Evolutionary conservation across 306 rosid genomes (phyloP).

Genomic region (Quercus wislizeni): DNA sequence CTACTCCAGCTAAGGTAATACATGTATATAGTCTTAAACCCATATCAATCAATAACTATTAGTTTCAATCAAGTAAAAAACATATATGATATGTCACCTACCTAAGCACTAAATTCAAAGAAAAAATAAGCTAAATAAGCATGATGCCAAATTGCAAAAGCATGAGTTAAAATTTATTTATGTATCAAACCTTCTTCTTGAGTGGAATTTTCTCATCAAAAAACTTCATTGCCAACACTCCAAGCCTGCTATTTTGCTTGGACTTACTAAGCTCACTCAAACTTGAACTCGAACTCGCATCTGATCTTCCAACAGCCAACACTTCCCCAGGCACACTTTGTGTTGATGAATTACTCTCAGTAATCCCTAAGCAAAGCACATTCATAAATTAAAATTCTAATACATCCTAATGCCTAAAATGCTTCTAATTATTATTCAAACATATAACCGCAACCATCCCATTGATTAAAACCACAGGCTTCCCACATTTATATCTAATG

Average conservation of each 20-base stretch:
- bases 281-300: constrained; percentile 22
- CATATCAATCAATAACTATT: neutral
- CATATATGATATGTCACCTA: neutral
- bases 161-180: neutral
- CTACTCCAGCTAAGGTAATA: neutral
- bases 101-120: neutral
- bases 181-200: constrained; percentile 64
- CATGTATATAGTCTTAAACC: neutral
- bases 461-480: neutral
- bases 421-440: neutral
- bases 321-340: constrained; percentile 15
- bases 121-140: neutral
- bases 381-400: constrained; percentile 8
- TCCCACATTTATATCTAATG: neutral
- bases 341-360: constrained; percentile 29
- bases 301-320: constrained; percentile 11
- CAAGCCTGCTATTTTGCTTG: constrained; percentile 20
- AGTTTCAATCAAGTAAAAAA: neutral
- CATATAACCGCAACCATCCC: neutral
- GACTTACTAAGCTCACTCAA: constrained; percentile 17
- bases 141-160: neutral
- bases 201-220: constrained; percentile 62
- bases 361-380: constrained; percentile 40
- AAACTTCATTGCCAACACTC: constrained; percentile 27
- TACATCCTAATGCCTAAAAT: neutral